Base-by-base conservation (phyloP, 2,329 filamentous ascomycete species). In the Penicillium sp. region DNA sequence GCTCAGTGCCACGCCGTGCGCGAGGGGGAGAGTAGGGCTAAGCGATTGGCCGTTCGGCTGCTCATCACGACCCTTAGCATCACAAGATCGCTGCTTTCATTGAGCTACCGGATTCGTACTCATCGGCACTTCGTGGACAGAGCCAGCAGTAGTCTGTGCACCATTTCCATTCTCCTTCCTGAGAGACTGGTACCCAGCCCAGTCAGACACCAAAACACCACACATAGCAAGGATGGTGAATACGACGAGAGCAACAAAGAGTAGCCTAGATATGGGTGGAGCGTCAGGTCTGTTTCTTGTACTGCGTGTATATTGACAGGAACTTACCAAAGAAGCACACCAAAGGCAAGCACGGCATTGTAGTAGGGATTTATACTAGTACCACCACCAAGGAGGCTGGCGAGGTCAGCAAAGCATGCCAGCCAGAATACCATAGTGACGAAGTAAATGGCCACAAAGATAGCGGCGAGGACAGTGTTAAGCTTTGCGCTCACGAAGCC, bases 351-450 rank as follows among this genome's bases (percentile, higher is more conserved):
- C 8, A 67, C 43, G 2, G 69, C 68, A 45, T 64, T 61, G 10
- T 59, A 44, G 42, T 66, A 66, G 2, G 36, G 40, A 37, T 54
- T 56, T 17, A n/a, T 16, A 38, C 12, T 48, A 28, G 16, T 38
- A 16, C n/a, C 28, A 1, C 60, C 59, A 11, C 38, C 56, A 19
- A 64, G 50, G 1, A 58, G 11, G 28, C 53, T 49, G 12, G 61
- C 68, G 19, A 69, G 53, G 42, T 70, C 64, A 19, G 69, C 66
- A 45, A 71, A 71, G 14, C 57, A 51, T 11, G 67, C 68, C 44
- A 71, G 50, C 69, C 68, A 71, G 47, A 71, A 71, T 17, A 69
- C 60, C 61, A 60, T 67, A 2, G 67, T 71, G n/a, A 68, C 43
- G 37, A 67, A 65, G 55, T 67, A 69, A 8, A 65, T 22, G 2